Conservation (phyloP, 768 basidiomycete genomes). For the Suillus decipiens region DNA sequence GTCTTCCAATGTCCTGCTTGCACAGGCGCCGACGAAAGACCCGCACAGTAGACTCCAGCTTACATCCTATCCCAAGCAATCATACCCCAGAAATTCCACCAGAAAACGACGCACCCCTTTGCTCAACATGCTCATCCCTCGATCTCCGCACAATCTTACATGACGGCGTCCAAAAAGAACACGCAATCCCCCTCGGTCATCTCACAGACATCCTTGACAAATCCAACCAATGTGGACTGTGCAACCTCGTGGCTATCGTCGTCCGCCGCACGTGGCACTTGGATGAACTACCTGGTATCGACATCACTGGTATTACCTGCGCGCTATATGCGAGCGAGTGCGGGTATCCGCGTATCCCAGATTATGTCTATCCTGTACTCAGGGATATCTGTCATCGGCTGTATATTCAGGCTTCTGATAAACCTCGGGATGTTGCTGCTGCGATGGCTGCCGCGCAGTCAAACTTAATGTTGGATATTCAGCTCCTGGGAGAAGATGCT, state of each 20-base stretch:
- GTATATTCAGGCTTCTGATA: background rate
- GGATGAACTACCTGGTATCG: slow-evolving; percentile 2
- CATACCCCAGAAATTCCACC: background rate
- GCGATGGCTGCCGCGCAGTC: background rate
- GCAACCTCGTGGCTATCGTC: slow-evolving; percentile 4
- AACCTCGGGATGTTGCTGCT: background rate
- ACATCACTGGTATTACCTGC: background rate
- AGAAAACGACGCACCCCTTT: slow-evolving; percentile 1
- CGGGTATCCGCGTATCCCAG: background rate
- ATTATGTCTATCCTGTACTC: background rate
- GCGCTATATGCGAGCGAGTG: background rate
- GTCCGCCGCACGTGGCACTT: slow-evolving; percentile 8
- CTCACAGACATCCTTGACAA: slow-evolving; percentile 11
- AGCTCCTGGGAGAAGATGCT: slow-evolving; percentile 13
- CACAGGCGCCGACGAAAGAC: background rate
- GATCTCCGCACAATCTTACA: slow-evolving; percentile 7
- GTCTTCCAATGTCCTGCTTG: background rate
- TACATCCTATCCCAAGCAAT: background rate
- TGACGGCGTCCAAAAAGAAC: slow-evolving; percentile 4
- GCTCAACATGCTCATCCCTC: slow-evolving; percentile 12
- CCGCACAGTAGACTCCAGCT: background rate
- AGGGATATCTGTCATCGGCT: slow-evolving; percentile 10
- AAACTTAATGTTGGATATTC: slow-evolving; percentile 6
- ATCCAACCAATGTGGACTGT: slow-evolving; percentile 6
- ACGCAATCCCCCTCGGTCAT: background rate